phyloP scores from a whole-genome alignment of 305 asterid species.

The Fraxinus angustifolia region DNA sequence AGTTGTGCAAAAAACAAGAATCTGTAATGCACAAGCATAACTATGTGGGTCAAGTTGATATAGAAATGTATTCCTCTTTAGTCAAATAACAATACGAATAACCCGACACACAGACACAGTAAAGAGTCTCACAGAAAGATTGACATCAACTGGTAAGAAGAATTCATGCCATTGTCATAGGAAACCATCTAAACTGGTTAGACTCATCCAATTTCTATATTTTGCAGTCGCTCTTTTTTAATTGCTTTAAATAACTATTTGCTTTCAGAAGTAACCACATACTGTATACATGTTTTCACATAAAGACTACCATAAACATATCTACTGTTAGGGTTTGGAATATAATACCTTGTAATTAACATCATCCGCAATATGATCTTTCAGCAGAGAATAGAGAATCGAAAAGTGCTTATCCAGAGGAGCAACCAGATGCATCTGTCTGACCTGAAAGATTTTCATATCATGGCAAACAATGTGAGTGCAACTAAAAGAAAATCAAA shows the following conservation, averaged over 20 bases:
- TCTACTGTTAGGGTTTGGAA: neutral
- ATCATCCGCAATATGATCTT: constrained; percentile 83
- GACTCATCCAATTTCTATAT: neutral
- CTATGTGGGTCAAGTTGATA: constrained; percentile 14
- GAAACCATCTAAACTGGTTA: neutral
- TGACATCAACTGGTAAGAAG: neutral
- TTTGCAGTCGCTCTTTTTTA: neutral
- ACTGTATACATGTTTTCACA: neutral
- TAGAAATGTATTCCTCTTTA: neutral
- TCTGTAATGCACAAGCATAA: constrained; percentile 37
- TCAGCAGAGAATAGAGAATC: constrained; percentile 63
- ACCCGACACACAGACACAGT: neutral
- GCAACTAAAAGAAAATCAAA: neutral
- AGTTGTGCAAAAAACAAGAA: constrained; percentile 95
- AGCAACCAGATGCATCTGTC: constrained; percentile 73
- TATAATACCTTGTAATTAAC: constrained; percentile 73
- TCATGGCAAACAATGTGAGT: constrained; percentile 1
- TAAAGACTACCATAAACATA: neutral
- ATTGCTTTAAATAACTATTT: neutral
- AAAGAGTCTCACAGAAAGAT: neutral
- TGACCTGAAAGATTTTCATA: constrained; percentile 54
- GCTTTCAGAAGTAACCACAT: neutral
- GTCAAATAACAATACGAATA: neutral
- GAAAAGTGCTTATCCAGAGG: constrained; percentile 77
- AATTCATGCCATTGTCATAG: neutral